Evolutionary conservation across 192 early-diverging fungal genomes (phyloP), one percentile per base, ranked within the genome.

Genomic region (Anaeromyces robustus): DNA sequence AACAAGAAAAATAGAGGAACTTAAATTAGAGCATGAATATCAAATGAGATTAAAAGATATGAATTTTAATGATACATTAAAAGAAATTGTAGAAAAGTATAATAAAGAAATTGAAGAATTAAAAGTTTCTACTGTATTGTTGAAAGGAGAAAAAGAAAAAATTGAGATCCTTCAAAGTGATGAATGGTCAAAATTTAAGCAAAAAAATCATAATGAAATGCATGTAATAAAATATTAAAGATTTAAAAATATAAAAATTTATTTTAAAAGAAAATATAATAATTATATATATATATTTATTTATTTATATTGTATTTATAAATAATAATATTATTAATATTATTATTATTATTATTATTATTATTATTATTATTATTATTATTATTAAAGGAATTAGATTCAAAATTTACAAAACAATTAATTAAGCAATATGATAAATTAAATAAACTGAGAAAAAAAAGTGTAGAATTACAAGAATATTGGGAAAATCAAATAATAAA

Each of bases 11-110:
- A 82, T 91, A n/a, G 88, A 90, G 59, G 90, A 91, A 80, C 83
- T 90, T 26, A 88, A 90, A 80, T 79, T 91, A 11, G 90, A 91
- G 80, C 88, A 91, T 84, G 90, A 91, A 81, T 91, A 91, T 82
- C 90, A 91, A 82, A 85, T 91, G 17, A 86, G 89, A 5, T 83
- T 91, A 30, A 86, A 87, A 78, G 90, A 91, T 79, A 90, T 91
- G 90, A 88, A 85, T 32, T 90, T 88, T 30, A 90, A 86, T 81
- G 90, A 91, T 78, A 89, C 87, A 68, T 31, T 90, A 30, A 91
- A 91, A 78, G 90, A 91, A 37, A 30, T 89, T 34, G 89, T 84
- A 7, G 89, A 89, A 81, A 85, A 84, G 30, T 89, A 81, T 52
- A 82, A 78, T 26, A 85, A 87, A 78, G 86, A 88, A 84, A 88